phyloP scores from a whole-genome alignment of 768 basidiomycete species.

The Tylopilus sp. region DNA sequence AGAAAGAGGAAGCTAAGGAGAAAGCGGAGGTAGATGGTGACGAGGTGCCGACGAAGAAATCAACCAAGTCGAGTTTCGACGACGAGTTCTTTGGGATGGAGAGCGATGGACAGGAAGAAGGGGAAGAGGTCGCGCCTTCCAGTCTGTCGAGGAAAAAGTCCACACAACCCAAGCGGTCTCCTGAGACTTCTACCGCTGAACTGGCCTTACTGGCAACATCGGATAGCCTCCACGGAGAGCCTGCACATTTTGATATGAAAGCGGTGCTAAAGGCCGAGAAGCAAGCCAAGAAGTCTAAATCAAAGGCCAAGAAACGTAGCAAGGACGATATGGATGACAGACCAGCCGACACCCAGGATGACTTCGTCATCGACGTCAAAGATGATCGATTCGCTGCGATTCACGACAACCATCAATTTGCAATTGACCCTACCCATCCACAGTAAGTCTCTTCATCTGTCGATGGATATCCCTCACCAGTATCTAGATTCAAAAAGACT shows the following conservation, averaged over 20 bases:
- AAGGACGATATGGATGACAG: conserved; percentile 41
- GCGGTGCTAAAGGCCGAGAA: conserved; percentile 88
- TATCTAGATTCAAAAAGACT: conserved; percentile 82
- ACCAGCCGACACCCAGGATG: conserved; percentile 67
- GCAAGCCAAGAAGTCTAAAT: conserved; percentile 39
- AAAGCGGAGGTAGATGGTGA: conserved; percentile 24
- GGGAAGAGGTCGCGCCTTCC: conserved; percentile 22
- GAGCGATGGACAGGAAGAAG: conserved; percentile 23
- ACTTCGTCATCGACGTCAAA: conserved; percentile 78
- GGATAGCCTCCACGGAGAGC: conserved; percentile 50
- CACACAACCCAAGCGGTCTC: conserved; percentile 20
- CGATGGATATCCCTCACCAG: not conserved
- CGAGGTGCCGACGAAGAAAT: conserved; percentile 12
- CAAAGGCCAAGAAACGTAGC: conserved; percentile 16
- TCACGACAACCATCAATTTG: conserved; percentile 87
- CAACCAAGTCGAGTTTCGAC: conserved; percentile 9
- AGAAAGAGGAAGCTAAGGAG: conserved; percentile 64
- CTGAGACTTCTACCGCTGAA: conserved; percentile 45
- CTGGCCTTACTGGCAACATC: conserved; percentile 59
- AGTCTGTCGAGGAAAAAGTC: conserved; percentile 21
- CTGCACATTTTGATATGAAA: conserved; percentile 87
- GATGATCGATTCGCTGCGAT: conserved; percentile 87
- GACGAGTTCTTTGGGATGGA: conserved; percentile 79
- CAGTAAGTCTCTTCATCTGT: conserved; percentile 53
- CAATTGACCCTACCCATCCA: conserved; percentile 94